Base-by-base conservation (phyloP, 768 basidiomycete species). In the Suillus plorans region DNA sequence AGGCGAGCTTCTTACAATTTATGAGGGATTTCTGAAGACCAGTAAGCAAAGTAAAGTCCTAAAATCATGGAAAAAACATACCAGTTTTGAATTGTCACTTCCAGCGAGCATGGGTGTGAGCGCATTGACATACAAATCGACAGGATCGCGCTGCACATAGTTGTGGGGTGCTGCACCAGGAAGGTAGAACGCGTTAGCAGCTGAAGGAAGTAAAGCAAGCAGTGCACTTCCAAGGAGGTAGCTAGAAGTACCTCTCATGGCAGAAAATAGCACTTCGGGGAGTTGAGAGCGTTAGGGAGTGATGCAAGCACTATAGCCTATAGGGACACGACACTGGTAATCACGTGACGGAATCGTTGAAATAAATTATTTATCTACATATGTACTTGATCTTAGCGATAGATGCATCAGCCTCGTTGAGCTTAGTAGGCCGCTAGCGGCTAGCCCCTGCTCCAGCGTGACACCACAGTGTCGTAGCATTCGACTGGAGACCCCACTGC, bases 111-210 rank as follows among this genome's bases (percentile, higher is more conserved):
- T 94, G 3, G 95, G 95, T 18, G 94, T 95, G 61, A 97, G 81
- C 1, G 93, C 89, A 77, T 97, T 97, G 71, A 97, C 92, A 73
- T 89, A 86, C 53, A 95, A 80, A 56, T 89, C 84, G 50, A 98
- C 93, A 60, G 79, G 77, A 66, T 98, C 94, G 56, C 90, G 90
- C 60, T 74, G 69, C 18, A 74, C 74, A 77, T 94, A 99, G 76
- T 94, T 88, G 72, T 86, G 88, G 0, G 97, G 97, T 8, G 96
- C 94, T 36, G 96, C 86, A 31, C 91, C 91, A 31, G 96, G 96
- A 45, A 99, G 85, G 75, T 99, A 99, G 81, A 98, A 99, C 5
- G 91, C 92, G 61, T 80, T 69, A 50, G 78, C 68, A 37, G 64
- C 52, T 22, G 50, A 58, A 2, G 66, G 62, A 28, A 77, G 67